Conservation (phyloP, 257 asterid species). For the Nicotiana attenuata region DNA sequence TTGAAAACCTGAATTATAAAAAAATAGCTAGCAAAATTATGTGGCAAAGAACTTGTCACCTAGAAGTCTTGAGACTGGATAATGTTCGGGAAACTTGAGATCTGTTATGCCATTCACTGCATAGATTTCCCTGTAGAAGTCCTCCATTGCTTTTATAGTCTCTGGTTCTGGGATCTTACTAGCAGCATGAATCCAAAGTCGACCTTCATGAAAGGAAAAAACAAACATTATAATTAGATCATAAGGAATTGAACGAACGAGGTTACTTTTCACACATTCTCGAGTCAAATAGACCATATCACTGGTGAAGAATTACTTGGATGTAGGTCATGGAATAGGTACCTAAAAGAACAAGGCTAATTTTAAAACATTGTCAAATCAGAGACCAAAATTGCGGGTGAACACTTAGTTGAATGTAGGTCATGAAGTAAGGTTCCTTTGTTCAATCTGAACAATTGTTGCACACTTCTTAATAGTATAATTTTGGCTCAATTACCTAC, state of each 20-base stretch:
- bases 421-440: neutral
- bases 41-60: slow-evolving; percentile 36
- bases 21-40: neutral
- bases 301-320: neutral
- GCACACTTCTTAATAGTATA: neutral
- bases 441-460: neutral
- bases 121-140: slow-evolving; percentile 83
- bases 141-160: slow-evolving; percentile 93
- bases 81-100: slow-evolving; percentile 82
- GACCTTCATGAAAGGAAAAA: slow-evolving; percentile 36
- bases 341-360: neutral
- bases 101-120: slow-evolving; percentile 78
- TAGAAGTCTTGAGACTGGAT: slow-evolving; percentile 84
- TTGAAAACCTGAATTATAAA: neutral
- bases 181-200: slow-evolving; percentile 99
- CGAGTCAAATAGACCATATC: neutral
- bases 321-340: neutral
- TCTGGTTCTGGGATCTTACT: slow-evolving; percentile 83
- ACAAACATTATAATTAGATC: neutral
- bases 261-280: neutral
- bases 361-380: neutral
- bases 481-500: neutral
- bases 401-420: neutral
- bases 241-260: neutral
- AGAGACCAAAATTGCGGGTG: neutral